Evolutionary conservation across 305 asterid genomes (phyloP).

Genomic region (Euphrasia arctica): DNA sequence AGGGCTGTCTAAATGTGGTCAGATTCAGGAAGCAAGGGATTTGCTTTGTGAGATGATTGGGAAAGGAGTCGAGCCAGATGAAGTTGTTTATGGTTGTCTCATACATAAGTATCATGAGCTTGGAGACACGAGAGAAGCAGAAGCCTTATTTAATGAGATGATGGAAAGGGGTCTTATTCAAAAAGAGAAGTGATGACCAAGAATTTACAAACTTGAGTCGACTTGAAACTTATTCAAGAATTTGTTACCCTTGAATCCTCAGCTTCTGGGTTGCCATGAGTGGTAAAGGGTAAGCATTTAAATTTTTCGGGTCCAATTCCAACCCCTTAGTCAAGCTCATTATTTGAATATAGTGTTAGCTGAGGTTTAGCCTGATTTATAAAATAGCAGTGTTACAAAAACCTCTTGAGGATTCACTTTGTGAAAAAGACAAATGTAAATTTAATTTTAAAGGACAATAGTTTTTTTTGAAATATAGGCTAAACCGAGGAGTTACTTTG

Average conservation of each 20-base stretch:
- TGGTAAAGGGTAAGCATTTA: slow-evolving; percentile 18
- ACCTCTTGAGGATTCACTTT: not conserved
- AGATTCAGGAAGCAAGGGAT: slow-evolving; percentile 55
- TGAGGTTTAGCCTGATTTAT: not conserved
- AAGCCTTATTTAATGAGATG: slow-evolving; percentile 63
- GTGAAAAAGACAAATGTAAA: not conserved
- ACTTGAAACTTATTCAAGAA: slow-evolving; percentile 6
- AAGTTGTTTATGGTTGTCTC: slow-evolving; percentile 66
- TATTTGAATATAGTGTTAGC: not conserved
- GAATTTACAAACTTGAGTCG: slow-evolving; percentile 22
- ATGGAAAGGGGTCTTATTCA: slow-evolving; percentile 44
- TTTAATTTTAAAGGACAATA: not conserved
- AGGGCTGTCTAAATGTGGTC: slow-evolving; percentile 68
- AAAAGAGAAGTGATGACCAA: slow-evolving; percentile 35
- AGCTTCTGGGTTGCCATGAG: slow-evolving; percentile 29
- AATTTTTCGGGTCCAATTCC: not conserved
- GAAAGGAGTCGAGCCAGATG: slow-evolving; percentile 72
- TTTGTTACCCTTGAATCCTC: slow-evolving; percentile 16
- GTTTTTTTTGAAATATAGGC: not conserved
- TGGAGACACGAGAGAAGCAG: slow-evolving; percentile 60
- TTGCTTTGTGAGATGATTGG: slow-evolving; percentile 72
- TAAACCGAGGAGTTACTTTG: not conserved
- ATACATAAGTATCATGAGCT: slow-evolving; percentile 58
- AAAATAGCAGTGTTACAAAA: not conserved
- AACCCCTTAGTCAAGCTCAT: slow-evolving; percentile 2